Conservation (phyloP, 1,139 yeast species). For the Pichia kudriavzevii region DNA sequence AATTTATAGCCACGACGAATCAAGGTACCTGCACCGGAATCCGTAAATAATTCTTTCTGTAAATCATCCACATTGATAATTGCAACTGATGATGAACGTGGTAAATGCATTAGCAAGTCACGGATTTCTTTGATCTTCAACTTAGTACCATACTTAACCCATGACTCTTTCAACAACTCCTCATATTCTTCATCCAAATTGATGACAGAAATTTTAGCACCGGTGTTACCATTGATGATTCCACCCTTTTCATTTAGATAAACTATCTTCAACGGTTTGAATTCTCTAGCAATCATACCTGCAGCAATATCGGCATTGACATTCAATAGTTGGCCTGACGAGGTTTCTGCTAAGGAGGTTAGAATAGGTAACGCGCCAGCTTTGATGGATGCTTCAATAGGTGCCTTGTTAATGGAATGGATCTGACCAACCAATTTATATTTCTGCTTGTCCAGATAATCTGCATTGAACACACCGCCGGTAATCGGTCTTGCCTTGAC, state of each 20-base stretch:
- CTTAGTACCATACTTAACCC: constrained; percentile 99
- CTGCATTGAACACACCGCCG: constrained; percentile 94
- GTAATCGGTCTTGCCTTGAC: constrained; percentile 98
- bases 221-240: constrained; percentile 83
- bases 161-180: constrained; percentile 78
- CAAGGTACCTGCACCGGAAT: constrained; percentile 98
- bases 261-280: constrained; percentile 94
- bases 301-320: constrained; percentile 99
- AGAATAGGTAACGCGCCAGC: constrained; percentile 96
- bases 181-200: constrained; percentile 96
- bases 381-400: constrained; percentile 89
- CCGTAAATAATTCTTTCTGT: constrained; percentile 95
- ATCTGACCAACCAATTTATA: constrained; percentile 91
- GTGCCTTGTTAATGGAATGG: constrained; percentile 75
- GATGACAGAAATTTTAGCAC: constrained; percentile 82
- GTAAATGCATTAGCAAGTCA: constrained; percentile 86
- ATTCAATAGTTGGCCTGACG: constrained; percentile 91
- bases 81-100: constrained; percentile 96
- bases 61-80: constrained; percentile 90
- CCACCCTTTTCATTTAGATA: constrained; percentile 98
- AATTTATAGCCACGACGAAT: constrained; percentile 95
- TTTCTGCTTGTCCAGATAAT: constrained; percentile 81
- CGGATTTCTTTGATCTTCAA: constrained; percentile 93
- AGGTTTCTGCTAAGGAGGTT: constrained; percentile 93
- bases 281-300: constrained; percentile 92